These are phyloP conservation scores for Wallacemonas sp. DNA, from an alignment of 208 protist species.

Conservation along the genomic window DNA sequence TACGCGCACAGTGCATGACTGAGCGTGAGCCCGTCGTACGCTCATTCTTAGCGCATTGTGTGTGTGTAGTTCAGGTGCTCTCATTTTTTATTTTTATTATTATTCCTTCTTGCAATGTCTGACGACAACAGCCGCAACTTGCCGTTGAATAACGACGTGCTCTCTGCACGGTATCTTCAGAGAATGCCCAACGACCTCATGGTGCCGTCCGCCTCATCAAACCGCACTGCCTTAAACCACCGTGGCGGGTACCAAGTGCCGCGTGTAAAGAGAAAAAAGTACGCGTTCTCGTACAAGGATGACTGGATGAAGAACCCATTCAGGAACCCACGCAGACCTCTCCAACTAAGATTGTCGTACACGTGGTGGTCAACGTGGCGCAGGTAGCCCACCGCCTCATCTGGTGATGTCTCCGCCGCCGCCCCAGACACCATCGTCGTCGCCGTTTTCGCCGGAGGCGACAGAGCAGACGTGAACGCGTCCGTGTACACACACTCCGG, in stretches of 20 bases:
- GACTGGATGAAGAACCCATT: slow-evolving; percentile 70
- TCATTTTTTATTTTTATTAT: no score
- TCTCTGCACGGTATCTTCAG: no score
- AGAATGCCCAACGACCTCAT: slow-evolving; percentile 6
- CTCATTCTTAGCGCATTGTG: no score
- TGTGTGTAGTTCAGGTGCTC: no score
- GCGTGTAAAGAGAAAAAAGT: slow-evolving; percentile 77
- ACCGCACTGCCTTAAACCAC: slow-evolving; percentile 65
- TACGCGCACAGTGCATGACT: no score
- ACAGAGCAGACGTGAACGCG: neutral
- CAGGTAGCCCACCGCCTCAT: neutral
- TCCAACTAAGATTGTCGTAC: slow-evolving; percentile 74
- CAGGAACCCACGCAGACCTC: slow-evolving; percentile 47
- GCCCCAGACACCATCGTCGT: neutral
- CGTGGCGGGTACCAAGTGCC: slow-evolving; percentile 74
- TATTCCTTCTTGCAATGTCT: no score
- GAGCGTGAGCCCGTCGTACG: no score
- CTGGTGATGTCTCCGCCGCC: neutral
- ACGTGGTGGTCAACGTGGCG: slow-evolving; percentile 56
- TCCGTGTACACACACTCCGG: slow-evolving; percentile 65
- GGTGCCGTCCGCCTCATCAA: slow-evolving; percentile 41
- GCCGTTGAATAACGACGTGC: no score
- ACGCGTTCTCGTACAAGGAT: slow-evolving; percentile 75
- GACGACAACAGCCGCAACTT: no score
- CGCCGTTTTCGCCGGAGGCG: neutral